Conservation (phyloP, 345 rosid species). For the Populus deltoides region DNA sequence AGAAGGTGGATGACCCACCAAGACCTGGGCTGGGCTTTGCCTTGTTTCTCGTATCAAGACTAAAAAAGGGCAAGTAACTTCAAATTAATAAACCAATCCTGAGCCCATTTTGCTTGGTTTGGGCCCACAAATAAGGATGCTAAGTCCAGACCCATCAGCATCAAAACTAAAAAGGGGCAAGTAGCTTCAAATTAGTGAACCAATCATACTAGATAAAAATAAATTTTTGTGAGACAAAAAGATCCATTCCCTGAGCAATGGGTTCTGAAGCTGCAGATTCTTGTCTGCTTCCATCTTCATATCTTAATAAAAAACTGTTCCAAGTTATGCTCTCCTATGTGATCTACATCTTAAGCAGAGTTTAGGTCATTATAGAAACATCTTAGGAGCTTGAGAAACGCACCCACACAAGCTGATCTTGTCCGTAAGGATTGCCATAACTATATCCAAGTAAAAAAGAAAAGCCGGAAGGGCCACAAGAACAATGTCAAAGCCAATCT, state of each 20-base stretch:
- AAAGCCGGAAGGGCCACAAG: not conserved
- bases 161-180: not conserved
- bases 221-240: not conserved
- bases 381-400: not conserved
- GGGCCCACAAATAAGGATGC: too few relatives aligned
- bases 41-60: not conserved
- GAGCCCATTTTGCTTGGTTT: too few relatives aligned
- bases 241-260: slow-evolving; percentile 1
- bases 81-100: not conserved
- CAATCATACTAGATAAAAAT: not conserved
- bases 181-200: not conserved
- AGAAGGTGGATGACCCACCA: too few relatives aligned
- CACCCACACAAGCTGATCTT: not conserved
- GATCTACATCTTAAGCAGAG: slow-evolving; percentile 1
- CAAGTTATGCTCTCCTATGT: slow-evolving; percentile 24
- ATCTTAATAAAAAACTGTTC: slow-evolving; percentile 4
- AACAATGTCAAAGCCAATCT: not conserved
- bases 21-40: too few relatives aligned
- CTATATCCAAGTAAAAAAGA: too few relatives aligned
- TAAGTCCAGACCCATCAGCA: too few relatives aligned
- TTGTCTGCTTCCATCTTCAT: slow-evolving; percentile 19
- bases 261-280: slow-evolving; percentile 23
- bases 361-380: not conserved
- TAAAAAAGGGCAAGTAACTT: not conserved
- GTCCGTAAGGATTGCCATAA: not conserved